A percentile compares a stretch with the other conserved stretches of the same genome.
Conservation (phyloP, 768 basidiomycete genomes). For the Suillus americanus region DNA sequence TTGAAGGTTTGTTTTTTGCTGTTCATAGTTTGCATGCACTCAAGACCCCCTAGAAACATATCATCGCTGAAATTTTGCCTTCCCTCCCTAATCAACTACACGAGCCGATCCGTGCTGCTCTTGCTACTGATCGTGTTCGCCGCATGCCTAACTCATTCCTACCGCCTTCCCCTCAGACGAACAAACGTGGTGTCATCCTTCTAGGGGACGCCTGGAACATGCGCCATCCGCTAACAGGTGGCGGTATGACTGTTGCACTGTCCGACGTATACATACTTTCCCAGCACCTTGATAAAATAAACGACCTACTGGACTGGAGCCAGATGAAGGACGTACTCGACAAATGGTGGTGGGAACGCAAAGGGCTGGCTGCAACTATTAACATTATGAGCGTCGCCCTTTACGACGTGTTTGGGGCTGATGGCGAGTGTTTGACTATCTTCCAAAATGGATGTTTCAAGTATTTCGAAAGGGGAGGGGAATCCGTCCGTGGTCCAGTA, state of each 20-base stretch:
- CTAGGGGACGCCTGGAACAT: conserved; percentile 98
- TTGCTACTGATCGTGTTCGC: conserved; percentile 79
- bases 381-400: conserved; percentile 93
- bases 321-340: conserved; percentile 52
- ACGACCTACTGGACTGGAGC: conserved; percentile 47
- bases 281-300: conserved; percentile 52
- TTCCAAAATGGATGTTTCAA: conserved; percentile 90
- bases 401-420: conserved; percentile 93
- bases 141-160: conserved; percentile 97
- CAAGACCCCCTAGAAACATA: conserved; percentile 50
- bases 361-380: conserved; percentile 79
- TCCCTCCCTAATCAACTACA: conserved; percentile 78
- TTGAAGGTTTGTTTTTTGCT: conserved; percentile 54
- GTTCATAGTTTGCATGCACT: conserved; percentile 5
- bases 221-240: conserved; percentile 97
- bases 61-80: conserved; percentile 72
- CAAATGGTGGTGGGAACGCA: conserved; percentile 85
- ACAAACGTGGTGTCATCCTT: conserved; percentile 73
- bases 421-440: conserved; percentile 71
- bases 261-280: conserved; percentile 79
- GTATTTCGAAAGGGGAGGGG: conserved; percentile 93
- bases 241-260: conserved; percentile 97
- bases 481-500: conserved; percentile 86
- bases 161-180: conserved; percentile 70
- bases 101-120: conserved; percentile 57